Evolutionary conservation across 495 filamentous ascomycete genomes (phyloP), one percentile per base, ranked within the genome.

Genomic region (Penicillium argentinense): DNA sequence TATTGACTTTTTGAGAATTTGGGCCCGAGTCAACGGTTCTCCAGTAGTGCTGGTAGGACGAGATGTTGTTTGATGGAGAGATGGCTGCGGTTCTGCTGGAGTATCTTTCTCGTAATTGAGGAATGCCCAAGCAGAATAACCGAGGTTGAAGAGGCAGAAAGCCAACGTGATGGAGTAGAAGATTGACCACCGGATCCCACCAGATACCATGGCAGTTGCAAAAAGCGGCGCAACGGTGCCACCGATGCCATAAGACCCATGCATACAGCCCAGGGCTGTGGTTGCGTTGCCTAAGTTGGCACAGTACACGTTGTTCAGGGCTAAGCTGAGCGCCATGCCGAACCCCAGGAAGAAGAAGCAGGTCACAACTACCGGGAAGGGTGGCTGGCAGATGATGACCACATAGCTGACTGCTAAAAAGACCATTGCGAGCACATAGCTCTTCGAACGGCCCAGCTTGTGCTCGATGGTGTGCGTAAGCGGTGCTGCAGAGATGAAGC

Each of bases 201-300:
- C 29, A 0, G 66, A 68, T 7, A 50, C 64, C 54, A 63, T 85
- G 0, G 78, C 71, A 0, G 87, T 91, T 4, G 87, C 87, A 22
- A 88, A 77, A 3, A 92, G 62, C 3, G 89, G 87, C 0, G 78
- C 83, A 12, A 87, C 48, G 6, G 78, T 84, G 4, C 84, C 88
- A 8, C 89, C 89, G 12, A 88, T 63, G 3, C 87, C 88, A 66
- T 93, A 93, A 13, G 66, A 62, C 3, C 86, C 88, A 62, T 91
- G 86, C 34, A 83, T 66, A 29, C 68, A 57, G 0, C 86, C 84
- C 1, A 91, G 73, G 22, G 82, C 71, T 2, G 75, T 73, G 0
- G 84, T 88, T 4, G 73, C 61, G 32, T 85, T 80, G 3, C 78
- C 74, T 57, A 91, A 66, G 36, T 85, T 85, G 12, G 83, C 86